Evolutionary conservation across 2,329 filamentous ascomycete genomes (phyloP), one percentile per base, ranked within the genome.

Genomic region (Alternaria metachromatica): DNA sequence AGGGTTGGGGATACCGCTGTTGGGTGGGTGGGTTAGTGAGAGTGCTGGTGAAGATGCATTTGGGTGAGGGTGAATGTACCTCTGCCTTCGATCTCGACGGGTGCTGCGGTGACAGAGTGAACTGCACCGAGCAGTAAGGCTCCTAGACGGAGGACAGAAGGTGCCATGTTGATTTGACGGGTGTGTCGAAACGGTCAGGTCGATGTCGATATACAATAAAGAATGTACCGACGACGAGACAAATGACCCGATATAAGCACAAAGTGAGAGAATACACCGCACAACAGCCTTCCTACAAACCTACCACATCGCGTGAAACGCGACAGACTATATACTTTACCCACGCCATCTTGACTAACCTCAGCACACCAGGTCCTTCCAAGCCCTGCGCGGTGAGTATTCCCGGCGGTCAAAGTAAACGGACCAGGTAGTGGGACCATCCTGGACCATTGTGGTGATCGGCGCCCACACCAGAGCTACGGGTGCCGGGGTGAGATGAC

Each of bases 1-100:
- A 83, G 64, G 20, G 72, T 72, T n/a, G 77, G 54, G 0, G 82
- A 81, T 30, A 86, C 79, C 49, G 68, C 78, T 80, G 45, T 51
- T 7, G 6, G 5, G 49, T 9, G 7, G 37, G 37, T 18, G 4
- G 0, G 37, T 41, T 41, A 41, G 28, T 21, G 9, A 10, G 9
- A 3, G 18, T 63, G 26, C 26, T 26, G 59, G 57, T 30, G 10
- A 5, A 30, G 21, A 18, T 6, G 6, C 11, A 5, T 13, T 43
- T 8, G 10, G 9, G 23, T 15, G 18, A 30, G 10, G 10, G 58
- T 62, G 25, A 9, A 23, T 13, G n/a, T 73, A 78, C 76, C 74
- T 75, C 76, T 73, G 50, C 66, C 69, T 6, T 68, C 59, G 30
- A 76, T 51, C 53, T 74, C 72, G 15, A 75, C 69, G 2, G 76